Conservation (phyloP, 192 early-diverging fungal species). For the Podila minutissima region DNA sequence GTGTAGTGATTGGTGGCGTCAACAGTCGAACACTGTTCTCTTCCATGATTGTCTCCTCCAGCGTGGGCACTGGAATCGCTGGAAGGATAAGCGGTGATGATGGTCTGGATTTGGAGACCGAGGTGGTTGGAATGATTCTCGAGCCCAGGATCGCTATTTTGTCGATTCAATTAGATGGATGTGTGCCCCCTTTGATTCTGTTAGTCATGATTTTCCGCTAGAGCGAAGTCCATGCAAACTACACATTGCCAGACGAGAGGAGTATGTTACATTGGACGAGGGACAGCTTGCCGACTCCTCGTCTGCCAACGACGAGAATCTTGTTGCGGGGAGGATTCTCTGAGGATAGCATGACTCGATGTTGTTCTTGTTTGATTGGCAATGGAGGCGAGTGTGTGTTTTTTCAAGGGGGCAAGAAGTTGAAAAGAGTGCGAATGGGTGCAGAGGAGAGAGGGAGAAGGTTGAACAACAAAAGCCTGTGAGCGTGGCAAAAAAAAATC, state of each 20-base stretch:
- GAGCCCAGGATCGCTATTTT: conserved; percentile 45
- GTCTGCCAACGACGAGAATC: conserved; percentile 65
- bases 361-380: not conserved
- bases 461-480: not conserved
- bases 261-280: conserved; percentile 60
- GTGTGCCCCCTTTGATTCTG: no score
- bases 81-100: conserved; percentile 46
- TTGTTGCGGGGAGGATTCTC: conserved; percentile 58
- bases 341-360: conserved; percentile 4
- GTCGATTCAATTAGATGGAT: not conserved
- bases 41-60: conserved; percentile 31
- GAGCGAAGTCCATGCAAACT: conserved; percentile 5
- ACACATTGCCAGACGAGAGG: not conserved
- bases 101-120: conserved; percentile 36
- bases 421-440: not conserved
- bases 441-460: not conserved
- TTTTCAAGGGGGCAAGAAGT: not conserved
- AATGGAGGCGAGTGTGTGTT: not conserved
- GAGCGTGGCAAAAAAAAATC: not conserved
- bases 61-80: conserved; percentile 40
- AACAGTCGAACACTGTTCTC: conserved; percentile 6
- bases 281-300: conserved; percentile 58
- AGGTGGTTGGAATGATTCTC: conserved; percentile 45
- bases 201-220: not conserved
- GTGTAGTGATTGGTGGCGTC: conserved; percentile 31